Evolutionary conservation across 768 basidiomycete genomes (phyloP).

Genomic region (Polyporus arcularius): DNA sequence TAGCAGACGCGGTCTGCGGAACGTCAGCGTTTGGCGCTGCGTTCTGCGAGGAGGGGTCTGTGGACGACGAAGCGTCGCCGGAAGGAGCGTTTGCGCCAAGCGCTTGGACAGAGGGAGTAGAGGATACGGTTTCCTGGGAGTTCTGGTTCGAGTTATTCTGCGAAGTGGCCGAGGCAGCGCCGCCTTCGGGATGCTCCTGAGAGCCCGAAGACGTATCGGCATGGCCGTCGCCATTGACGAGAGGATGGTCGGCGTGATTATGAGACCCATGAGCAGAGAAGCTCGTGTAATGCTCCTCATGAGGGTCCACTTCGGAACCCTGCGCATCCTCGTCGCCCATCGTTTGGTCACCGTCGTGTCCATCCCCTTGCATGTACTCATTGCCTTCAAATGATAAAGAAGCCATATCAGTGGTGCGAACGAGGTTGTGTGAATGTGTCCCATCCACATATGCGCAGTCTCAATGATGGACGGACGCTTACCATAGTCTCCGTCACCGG

Average conservation of each 20-base stretch:
- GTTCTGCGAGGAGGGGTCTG: constrained; percentile 44
- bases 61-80: constrained; percentile 38
- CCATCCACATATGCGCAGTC: constrained; percentile 32
- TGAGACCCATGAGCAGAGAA: constrained; percentile 13
- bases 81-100: constrained; percentile 35
- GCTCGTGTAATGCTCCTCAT: constrained; percentile 21
- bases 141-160: constrained; percentile 10
- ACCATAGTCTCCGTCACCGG: constrained; percentile 34
- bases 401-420: constrained; percentile 62
- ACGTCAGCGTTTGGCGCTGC: constrained; percentile 44
- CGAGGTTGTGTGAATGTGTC: constrained; percentile 32
- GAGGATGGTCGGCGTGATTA: constrained; percentile 13
- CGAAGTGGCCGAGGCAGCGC: not conserved
- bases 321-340: constrained; percentile 27
- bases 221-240: constrained; percentile 16
- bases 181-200: constrained; percentile 14
- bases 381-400: constrained; percentile 53
- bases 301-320: constrained; percentile 19
- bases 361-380: constrained; percentile 39
- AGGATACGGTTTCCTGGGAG: constrained; percentile 23
- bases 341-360: constrained; percentile 21
- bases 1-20: constrained; percentile 33
- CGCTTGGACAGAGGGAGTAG: constrained; percentile 26
- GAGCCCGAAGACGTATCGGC: constrained; percentile 15
- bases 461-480: constrained; percentile 29